Percentiles rank a stretch among this genome's conserved stretches.
Evolutionary conservation across 805 yeast genomes (phyloP).

Genomic region (Deakozyma indianensis): DNA sequence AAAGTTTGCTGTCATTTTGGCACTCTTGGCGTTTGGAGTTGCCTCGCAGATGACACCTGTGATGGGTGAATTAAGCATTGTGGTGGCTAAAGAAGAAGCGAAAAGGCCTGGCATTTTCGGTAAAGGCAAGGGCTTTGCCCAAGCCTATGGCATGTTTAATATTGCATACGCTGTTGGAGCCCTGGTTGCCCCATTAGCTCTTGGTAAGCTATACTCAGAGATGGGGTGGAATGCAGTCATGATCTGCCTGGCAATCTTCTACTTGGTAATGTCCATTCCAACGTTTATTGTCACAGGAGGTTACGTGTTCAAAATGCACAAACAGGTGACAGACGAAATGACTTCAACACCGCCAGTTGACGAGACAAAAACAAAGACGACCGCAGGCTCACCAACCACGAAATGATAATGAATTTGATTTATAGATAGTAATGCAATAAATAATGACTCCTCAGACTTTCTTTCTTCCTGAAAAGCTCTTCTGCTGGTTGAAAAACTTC

Average conservation of each 20-base stretch:
- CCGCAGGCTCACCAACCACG: no score
- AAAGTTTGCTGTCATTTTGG: conserved; percentile 15
- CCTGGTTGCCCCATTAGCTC: conserved; percentile 11
- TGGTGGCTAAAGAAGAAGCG: conserved; percentile 12
- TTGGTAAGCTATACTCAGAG: not conserved
- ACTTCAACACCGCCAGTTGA: no score
- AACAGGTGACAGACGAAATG: not conserved
- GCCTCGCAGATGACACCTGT: conserved; percentile 13
- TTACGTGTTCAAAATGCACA: not conserved
- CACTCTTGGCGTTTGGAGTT: conserved; percentile 12
- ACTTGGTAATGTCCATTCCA: not conserved
- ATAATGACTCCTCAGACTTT: not conserved
- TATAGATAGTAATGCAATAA: not conserved
- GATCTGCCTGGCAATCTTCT: not conserved
- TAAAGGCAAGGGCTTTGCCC: conserved; percentile 19
- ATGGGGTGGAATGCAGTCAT: not conserved
- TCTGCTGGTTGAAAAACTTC: conserved; percentile 12
- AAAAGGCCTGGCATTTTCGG: conserved; percentile 18
- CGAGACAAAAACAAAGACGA: no score
- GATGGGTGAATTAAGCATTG: conserved; percentile 17
- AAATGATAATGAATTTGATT: no score
- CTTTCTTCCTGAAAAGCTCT: not conserved
- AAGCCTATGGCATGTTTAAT: conserved; percentile 21
- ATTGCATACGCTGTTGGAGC: conserved; percentile 20
- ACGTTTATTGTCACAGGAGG: not conserved